A percentile compares a stretch with the other conserved stretches of the same genome.
phyloP scores from a whole-genome alignment of 441 rosid genomes.

The Dalechampia spathulata region DNA sequence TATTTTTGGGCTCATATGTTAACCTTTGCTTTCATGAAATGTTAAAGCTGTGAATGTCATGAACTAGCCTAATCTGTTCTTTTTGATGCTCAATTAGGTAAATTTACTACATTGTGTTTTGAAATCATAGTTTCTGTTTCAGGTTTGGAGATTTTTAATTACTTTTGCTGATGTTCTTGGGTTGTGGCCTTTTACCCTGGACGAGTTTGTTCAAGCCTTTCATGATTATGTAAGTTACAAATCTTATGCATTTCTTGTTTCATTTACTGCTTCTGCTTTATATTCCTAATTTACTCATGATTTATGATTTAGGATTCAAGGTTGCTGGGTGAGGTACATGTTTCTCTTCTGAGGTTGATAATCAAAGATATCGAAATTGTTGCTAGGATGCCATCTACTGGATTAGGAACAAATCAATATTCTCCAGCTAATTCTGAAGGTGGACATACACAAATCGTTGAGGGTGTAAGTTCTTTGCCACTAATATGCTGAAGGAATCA shows the following conservation, averaged over 20 bases:
- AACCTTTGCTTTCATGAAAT: neutral
- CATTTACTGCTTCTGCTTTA: slow-evolving; percentile 8
- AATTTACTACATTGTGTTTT: slow-evolving; percentile 10
- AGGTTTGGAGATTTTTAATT: slow-evolving; percentile 97
- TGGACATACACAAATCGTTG: slow-evolving; percentile 90
- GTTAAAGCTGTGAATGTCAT: slow-evolving; percentile 1
- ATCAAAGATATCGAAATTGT: slow-evolving; percentile 95
- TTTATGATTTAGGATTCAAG: slow-evolving; percentile 73
- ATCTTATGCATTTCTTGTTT: slow-evolving; percentile 4
- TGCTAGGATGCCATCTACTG: slow-evolving; percentile 79
- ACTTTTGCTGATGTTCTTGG: slow-evolving; percentile 91
- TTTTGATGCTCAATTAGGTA: slow-evolving; percentile 8
- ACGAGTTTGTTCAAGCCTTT: slow-evolving; percentile 95
- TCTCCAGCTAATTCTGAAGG: slow-evolving; percentile 88
- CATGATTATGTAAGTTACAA: slow-evolving; percentile 78
- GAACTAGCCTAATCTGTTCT: neutral
- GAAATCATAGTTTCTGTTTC: slow-evolving; percentile 21
- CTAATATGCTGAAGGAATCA: slow-evolving; percentile 7
- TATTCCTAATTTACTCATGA: slow-evolving; percentile 12
- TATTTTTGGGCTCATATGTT: neutral
- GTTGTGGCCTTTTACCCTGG: slow-evolving; percentile 96
- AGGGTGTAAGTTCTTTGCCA: slow-evolving; percentile 62
- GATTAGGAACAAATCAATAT: slow-evolving; percentile 76
- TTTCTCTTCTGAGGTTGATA: slow-evolving; percentile 64
- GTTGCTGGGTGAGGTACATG: slow-evolving; percentile 89